Evolutionary conservation across 2,329 filamentous ascomycete species (phyloP), one percentile per base, ranked within the genome.

Genomic region (Sordariomycetes sp.): DNA sequence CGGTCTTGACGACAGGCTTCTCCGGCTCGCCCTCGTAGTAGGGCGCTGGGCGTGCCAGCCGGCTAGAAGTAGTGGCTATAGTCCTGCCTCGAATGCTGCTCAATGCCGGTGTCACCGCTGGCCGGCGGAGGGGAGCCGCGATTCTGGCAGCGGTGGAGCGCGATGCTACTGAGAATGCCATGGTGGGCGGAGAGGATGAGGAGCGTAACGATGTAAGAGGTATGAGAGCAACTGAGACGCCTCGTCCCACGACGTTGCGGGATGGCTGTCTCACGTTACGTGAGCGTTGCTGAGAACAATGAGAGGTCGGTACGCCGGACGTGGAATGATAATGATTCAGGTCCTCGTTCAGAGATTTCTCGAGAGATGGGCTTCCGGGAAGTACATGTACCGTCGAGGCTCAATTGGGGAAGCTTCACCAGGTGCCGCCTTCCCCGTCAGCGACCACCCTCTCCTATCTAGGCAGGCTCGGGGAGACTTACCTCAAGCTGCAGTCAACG

Each of bases 1-100:
- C 72, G 25, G 79, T 81, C 74, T 80, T 80, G 65, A 84, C 68
- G 3, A 74, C 66, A 32, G 81, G 81, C 28, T 68, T 75, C 32
- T 74, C 70, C 51, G 81, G 81, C 72, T 85, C 81, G 58, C 73
- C 73, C 46, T 70, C 65, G 61, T 75, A 70, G 63, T 79, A 76
- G 24, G 70, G 64, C 20, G 57, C 18, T 46, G 43, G 28, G 14
- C 43, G 50, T 10, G 54, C 34, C 46, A 56, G 53, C 12, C 50
- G 22, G 25, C 28, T 20, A 46, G 58, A 25, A 14, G 58, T 48
- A 54, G 52, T 34, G 11, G 40, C 37, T 22, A 25, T 37, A 11
- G 59, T 40, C 37, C 24, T 50, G 20, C 32, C n/a, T 37, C 46
- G 32, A 40, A 24, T n/a, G 22, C 46, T 16, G 46, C n/a, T 20